Conservation (phyloP, 2,329 filamentous ascomycete genomes). For the Xenoacremonium recifei region DNA sequence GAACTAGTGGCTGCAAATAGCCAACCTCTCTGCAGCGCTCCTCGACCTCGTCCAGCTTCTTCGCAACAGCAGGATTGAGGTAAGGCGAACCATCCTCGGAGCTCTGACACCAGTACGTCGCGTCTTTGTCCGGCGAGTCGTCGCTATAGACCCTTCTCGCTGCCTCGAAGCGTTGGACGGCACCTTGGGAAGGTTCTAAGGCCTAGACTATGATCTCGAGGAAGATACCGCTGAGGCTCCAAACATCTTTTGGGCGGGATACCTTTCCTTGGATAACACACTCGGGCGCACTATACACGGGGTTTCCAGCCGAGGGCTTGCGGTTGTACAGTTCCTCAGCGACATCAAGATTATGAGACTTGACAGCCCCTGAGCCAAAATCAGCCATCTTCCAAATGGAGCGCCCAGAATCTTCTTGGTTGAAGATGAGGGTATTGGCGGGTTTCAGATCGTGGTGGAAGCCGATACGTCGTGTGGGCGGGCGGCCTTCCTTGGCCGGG, state of each 20-base stretch:
- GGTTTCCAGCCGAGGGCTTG: not conserved
- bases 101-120: not conserved
- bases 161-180: not conserved
- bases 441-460: not conserved
- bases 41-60: too few species aligned
- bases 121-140: not conserved
- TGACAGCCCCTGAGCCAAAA: not conserved
- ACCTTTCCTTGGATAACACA: not conserved
- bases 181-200: not conserved
- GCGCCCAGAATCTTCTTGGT: not conserved
- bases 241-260: not conserved
- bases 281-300: not conserved
- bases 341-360: too few species aligned
- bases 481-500: too few species aligned
- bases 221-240: not conserved
- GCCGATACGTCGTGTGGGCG: not conserved
- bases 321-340: not conserved
- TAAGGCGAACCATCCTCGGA: not conserved
- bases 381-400: not conserved
- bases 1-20: too few species aligned
- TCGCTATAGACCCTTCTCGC: not conserved
- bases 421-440: not conserved
- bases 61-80: not conserved
- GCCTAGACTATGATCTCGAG: conserved; percentile 40
- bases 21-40: too few species aligned